Conservation (phyloP, 2,329 filamentous ascomycete species). For the Pseudogymnoascus sp. region DNA sequence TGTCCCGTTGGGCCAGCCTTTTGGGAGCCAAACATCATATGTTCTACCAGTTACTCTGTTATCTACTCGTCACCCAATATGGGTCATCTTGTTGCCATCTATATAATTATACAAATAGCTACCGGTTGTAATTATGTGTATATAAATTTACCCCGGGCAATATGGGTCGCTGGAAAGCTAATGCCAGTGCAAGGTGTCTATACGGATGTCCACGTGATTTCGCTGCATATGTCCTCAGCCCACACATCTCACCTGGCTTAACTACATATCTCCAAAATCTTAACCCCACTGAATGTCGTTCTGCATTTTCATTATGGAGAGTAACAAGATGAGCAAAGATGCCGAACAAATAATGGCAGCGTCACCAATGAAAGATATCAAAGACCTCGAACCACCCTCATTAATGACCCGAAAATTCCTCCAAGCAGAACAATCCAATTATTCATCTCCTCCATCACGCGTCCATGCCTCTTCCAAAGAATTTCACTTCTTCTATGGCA, state of each 20-base stretch:
- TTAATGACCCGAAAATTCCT: background rate
- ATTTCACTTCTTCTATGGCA: conserved; percentile 29
- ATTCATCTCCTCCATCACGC: background rate
- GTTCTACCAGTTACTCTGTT: background rate
- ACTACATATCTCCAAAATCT: background rate
- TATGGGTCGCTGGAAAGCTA: background rate
- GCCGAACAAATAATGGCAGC: background rate
- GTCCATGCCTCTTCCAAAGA: conserved; percentile 18
- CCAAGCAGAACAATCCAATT: background rate
- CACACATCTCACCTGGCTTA: background rate
- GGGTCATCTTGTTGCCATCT: background rate
- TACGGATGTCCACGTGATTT: background rate
- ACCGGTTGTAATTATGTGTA: background rate
- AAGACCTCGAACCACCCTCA: background rate
- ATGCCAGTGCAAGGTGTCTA: background rate
- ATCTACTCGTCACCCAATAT: background rate
- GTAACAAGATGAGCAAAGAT: background rate
- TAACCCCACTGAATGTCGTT: no score
- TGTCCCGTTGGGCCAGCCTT: no score
- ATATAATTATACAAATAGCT: background rate
- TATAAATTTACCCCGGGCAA: background rate
- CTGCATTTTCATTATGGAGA: background rate
- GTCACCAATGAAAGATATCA: background rate
- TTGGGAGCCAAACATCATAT: background rate
- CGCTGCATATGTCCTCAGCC: background rate